Conservation (phyloP, 2,329 filamentous ascomycete genomes). For the Dryadomyces sulphureus region DNA sequence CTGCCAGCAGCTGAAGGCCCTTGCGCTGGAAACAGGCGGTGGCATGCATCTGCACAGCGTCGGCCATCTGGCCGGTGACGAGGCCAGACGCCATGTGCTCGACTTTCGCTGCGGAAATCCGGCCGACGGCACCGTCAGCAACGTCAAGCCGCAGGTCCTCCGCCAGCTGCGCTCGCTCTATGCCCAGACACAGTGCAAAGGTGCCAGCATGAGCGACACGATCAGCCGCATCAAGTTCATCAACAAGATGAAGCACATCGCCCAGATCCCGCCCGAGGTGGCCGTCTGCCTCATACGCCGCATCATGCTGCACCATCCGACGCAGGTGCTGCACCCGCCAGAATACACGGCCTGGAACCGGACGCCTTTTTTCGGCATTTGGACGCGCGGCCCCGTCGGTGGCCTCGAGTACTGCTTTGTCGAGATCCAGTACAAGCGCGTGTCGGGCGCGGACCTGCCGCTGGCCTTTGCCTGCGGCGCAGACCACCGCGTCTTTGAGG, state of each 20-base stretch:
- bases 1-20: background rate
- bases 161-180: too few species aligned
- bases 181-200: too few species aligned
- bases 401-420: background rate
- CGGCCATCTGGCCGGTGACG: background rate
- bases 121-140: background rate
- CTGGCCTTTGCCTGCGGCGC: conserved; percentile 3
- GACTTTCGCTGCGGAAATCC: conserved; percentile 3
- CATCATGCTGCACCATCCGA: background rate
- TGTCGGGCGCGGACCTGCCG: conserved; percentile 5
- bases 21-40: background rate
- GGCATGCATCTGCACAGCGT: background rate
- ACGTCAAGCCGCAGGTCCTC: too few species aligned
- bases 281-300: too few species aligned
- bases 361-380: background rate
- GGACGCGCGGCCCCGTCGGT: background rate
- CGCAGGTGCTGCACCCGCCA: background rate
- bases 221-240: too few species aligned
- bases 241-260: too few species aligned
- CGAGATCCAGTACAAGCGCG: conserved; percentile 8
- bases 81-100: background rate
- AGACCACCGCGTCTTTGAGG: conserved; percentile 1
- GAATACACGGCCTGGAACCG: conserved; percentile 2
- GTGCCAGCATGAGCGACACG: too few species aligned
- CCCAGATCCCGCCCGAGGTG: too few species aligned